Evolutionary conservation across 192 early-diverging fungal genomes (phyloP).

Genomic region (Backusella australiensis): DNA sequence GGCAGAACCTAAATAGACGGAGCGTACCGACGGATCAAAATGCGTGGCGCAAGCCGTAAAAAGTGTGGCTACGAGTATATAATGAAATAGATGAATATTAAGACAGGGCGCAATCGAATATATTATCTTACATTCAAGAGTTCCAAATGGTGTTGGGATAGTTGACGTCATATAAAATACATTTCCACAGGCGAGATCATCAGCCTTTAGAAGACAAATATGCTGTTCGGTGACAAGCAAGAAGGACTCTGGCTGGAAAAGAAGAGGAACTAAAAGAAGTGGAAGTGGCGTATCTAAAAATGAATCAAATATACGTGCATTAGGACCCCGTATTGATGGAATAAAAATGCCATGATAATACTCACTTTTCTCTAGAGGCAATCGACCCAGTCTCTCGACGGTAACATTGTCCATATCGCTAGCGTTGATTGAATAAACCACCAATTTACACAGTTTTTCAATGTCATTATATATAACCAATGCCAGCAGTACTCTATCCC

Average conservation of each 20-base stretch:
- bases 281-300: conserved; percentile 26
- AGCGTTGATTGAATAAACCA: conserved; percentile 25
- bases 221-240: conserved; percentile 30
- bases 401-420: conserved; percentile 12
- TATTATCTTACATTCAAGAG: background rate
- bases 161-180: conserved; percentile 11
- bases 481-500: conserved; percentile 13
- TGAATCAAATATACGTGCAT: background rate
- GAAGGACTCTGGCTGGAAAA: conserved; percentile 13
- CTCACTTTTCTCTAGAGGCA: conserved; percentile 28
- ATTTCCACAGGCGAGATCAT: conserved; percentile 29
- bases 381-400: conserved; percentile 18
- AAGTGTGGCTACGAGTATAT: conserved; percentile 2
- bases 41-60: conserved; percentile 19
- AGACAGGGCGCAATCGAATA: too few species aligned
- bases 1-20: conserved; percentile 17
- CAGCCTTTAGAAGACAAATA: conserved; percentile 14
- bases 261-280: conserved; percentile 22
- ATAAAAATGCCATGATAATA: background rate
- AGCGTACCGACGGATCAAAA: background rate
- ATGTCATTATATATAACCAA: conserved; percentile 21
- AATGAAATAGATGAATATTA: background rate
- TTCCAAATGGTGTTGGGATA: conserved; percentile 1
- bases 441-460: conserved; percentile 18
- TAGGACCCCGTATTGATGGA: background rate